These are phyloP conservation scores for Apiotrichum gamsii DNA, from an alignment of 1,284 basidiomycete genomes.

Conservation along the genomic window DNA sequence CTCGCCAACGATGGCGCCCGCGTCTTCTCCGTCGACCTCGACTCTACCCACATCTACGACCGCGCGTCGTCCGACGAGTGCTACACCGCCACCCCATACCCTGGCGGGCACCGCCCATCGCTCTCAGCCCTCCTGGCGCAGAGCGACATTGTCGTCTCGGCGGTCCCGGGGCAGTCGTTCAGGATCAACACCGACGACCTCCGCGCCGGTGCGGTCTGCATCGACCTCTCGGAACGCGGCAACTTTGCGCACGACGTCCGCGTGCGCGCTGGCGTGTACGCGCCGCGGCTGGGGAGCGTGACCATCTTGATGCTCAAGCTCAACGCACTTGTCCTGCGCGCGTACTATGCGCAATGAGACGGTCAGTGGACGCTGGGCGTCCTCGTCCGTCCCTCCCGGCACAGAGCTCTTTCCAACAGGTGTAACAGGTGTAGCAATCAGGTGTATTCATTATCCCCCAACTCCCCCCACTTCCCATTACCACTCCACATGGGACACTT, in stretches of 20 bases:
- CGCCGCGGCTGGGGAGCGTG: slow-evolving; percentile 21
- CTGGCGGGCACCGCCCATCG: not conserved
- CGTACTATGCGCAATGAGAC: no score
- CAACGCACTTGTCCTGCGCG: slow-evolving; percentile 20
- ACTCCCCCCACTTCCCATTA: no score
- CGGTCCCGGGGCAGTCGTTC: slow-evolving; percentile 51
- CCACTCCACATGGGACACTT: no score
- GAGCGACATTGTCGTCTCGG: slow-evolving; percentile 71
- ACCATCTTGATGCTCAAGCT: slow-evolving; percentile 25
- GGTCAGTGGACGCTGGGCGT: no score
- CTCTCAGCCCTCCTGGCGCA: slow-evolving; percentile 6
- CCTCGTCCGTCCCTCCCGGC: no score
- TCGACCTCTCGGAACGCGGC: slow-evolving; percentile 25
- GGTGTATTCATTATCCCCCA: no score
- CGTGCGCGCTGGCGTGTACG: slow-evolving; percentile 14
- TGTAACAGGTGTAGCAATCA: no score
- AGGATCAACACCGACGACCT: slow-evolving; percentile 18
- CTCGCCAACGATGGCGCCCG: slow-evolving; percentile 92
- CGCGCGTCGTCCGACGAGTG: not conserved
- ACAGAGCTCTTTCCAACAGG: no score
- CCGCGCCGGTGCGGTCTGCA: slow-evolving; percentile 16
- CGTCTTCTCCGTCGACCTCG: slow-evolving; percentile 90
- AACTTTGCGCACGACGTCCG: slow-evolving; percentile 27
- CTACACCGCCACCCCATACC: not conserved
- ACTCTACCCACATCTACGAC: slow-evolving; percentile 48